Evolutionary conservation across 805 yeast genomes (phyloP).

Genomic region (Wickerhamomyces chambardii): DNA sequence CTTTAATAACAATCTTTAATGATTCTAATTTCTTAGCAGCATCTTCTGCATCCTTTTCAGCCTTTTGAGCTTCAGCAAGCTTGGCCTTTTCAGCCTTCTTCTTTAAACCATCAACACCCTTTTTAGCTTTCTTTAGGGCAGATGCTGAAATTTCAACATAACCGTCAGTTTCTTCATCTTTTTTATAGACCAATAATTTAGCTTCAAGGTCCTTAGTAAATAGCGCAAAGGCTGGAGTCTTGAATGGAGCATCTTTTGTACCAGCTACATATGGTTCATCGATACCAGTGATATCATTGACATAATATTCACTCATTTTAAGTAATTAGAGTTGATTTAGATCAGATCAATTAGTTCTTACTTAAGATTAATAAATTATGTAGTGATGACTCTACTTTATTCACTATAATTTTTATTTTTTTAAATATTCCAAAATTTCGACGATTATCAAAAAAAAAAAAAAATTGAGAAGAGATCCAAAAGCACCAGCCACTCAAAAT

Average conservation of each 20-base stretch:
- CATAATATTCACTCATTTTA: constrained; percentile 39
- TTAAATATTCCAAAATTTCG: too few relatives aligned
- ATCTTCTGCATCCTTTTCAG: constrained; percentile 58
- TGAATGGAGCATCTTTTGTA: constrained; percentile 59
- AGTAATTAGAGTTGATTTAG: background rate
- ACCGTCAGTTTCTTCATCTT: constrained; percentile 46
- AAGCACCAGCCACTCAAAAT: too few relatives aligned
- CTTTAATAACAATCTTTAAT: constrained; percentile 63
- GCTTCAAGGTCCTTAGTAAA: constrained; percentile 32
- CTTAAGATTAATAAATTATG: too few relatives aligned
- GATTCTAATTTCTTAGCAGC: constrained; percentile 71
- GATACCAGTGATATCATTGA: constrained; percentile 65
- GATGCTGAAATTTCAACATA: constrained; percentile 79
- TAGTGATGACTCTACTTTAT: too few relatives aligned
- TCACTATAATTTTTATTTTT: too few relatives aligned
- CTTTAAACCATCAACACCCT: constrained; percentile 87
- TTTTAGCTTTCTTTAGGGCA: constrained; percentile 92
- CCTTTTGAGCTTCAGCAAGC: constrained; percentile 40
- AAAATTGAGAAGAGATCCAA: background rate
- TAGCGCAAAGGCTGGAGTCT: constrained; percentile 79
- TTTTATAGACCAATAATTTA: constrained; percentile 51
- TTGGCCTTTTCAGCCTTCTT: constrained; percentile 52
- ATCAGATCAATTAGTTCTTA: too few relatives aligned
- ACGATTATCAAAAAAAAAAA: background rate
- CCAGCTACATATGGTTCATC: constrained; percentile 59